Evolutionary conservation across 1,139 yeast genomes (phyloP).

Genomic region (Kurtzmaniella quercitrusa): DNA sequence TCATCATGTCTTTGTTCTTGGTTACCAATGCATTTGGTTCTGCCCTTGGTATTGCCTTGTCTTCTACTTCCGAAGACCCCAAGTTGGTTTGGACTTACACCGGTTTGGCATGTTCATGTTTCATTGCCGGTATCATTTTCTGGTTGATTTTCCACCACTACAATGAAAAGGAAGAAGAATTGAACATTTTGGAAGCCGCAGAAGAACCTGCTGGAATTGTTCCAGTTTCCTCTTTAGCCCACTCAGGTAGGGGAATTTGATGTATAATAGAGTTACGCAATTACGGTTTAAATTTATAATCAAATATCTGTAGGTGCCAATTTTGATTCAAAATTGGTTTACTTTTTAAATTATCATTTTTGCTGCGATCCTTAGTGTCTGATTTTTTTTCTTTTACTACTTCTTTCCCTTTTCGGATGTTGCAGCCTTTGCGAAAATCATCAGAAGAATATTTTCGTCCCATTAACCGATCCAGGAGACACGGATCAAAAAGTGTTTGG

Average conservation of each 20-base stretch:
- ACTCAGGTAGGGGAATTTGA: slow-evolving; percentile 16
- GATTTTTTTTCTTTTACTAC: too few species aligned
- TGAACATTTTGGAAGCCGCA: slow-evolving; percentile 44
- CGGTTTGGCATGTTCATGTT: slow-evolving; percentile 57
- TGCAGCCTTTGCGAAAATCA: background rate
- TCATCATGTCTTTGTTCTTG: slow-evolving; percentile 60
- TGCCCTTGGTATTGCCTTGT: slow-evolving; percentile 68
- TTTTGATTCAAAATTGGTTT: too few species aligned
- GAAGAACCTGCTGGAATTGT: slow-evolving; percentile 13
- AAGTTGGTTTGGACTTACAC: slow-evolving; percentile 65
- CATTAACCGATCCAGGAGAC: too few species aligned
- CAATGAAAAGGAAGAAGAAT: slow-evolving; percentile 57
- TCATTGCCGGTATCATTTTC: slow-evolving; percentile 58
- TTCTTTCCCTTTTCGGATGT: background rate
- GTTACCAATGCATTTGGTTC: slow-evolving; percentile 65
- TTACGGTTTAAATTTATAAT: background rate
- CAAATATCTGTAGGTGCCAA: too few species aligned
- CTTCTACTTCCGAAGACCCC: slow-evolving; percentile 64
- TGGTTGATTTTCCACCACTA: slow-evolving; percentile 57
- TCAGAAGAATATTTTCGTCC: too few species aligned
- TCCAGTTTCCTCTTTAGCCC: slow-evolving; percentile 23
- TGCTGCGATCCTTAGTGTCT: too few species aligned
- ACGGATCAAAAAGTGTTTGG: too few species aligned
- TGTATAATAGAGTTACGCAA: slow-evolving; percentile 1
- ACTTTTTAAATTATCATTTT: too few species aligned